phyloP scores from a whole-genome alignment of 2,329 filamentous ascomycete species.

The Aspergillus ochraceus region DNA sequence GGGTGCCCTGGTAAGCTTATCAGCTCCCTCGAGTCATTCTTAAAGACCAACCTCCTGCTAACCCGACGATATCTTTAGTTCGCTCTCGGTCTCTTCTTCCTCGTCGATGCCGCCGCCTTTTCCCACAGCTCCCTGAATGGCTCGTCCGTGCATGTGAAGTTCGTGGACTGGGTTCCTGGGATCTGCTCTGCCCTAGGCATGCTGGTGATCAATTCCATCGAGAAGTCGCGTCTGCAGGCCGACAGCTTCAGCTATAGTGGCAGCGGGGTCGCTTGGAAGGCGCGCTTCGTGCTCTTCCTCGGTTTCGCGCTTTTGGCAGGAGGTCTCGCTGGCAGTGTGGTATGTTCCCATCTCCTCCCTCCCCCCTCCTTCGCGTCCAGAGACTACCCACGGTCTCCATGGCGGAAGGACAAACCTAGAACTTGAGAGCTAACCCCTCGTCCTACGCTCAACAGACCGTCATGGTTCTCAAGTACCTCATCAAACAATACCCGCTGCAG shows the following conservation, averaged over 20 bases:
- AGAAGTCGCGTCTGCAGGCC: constrained; percentile 64
- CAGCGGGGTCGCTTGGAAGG: constrained; percentile 69
- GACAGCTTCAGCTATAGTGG: constrained; percentile 67
- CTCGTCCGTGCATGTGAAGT: constrained; percentile 64
- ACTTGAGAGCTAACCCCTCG: neutral
- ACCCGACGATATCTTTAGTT: constrained; percentile 49
- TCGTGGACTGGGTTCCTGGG: constrained; percentile 70
- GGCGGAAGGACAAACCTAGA: neutral
- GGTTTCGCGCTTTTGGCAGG: constrained; percentile 70
- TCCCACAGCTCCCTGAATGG: constrained; percentile 63
- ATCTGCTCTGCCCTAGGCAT: constrained; percentile 70
- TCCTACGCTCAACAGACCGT: constrained; percentile 50
- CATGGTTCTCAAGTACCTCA: constrained; percentile 67
- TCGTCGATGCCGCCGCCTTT: constrained; percentile 66
- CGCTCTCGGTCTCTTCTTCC: constrained; percentile 68
- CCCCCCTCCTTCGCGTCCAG: neutral
- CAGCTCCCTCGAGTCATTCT: constrained; percentile 2
- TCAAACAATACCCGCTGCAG: constrained; percentile 59
- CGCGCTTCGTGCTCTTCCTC: constrained; percentile 66
- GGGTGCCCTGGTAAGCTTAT: constrained; percentile 60
- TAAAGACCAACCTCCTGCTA: neutral
- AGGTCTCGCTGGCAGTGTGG: constrained; percentile 65
- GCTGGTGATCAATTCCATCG: constrained; percentile 72
- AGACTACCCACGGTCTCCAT: constrained; percentile 9
- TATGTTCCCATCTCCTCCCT: constrained; percentile 32